phyloP scores from a whole-genome alignment of 2,329 filamentous ascomycete genomes.

The Pseudogymnoascus sp. region DNA sequence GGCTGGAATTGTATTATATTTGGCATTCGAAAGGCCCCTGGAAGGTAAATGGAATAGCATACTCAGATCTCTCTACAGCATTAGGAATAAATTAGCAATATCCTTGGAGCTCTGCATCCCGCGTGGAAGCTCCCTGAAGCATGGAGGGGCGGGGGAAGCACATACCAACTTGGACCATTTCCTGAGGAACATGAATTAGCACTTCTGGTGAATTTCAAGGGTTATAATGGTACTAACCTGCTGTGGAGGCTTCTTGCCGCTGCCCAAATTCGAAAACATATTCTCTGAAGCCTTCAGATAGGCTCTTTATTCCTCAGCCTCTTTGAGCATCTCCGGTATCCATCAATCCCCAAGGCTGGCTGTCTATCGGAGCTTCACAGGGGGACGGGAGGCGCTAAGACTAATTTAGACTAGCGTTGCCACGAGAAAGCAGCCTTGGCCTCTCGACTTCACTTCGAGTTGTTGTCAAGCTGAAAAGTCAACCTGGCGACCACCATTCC shows the following conservation, averaged over 20 bases:
- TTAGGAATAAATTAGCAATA: constrained; percentile 15
- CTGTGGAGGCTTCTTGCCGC: constrained; percentile 61
- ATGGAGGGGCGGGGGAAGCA: constrained; percentile 30
- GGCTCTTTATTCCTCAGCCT: not conserved
- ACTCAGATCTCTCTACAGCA: constrained; percentile 53
- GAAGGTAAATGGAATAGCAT: constrained; percentile 30
- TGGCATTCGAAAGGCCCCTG: constrained; percentile 5
- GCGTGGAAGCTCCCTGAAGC: not conserved
- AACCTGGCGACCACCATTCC: not conserved
- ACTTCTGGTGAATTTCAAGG: constrained; percentile 8
- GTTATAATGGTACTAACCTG: constrained; percentile 47
- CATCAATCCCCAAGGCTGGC: constrained; percentile 6
- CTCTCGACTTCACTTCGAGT: not conserved
- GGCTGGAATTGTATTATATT: constrained; percentile 6
- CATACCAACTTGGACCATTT: constrained; percentile 99
- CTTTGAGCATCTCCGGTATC: constrained; percentile 3
- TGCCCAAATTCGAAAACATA: constrained; percentile 58
- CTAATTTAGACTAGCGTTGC: not conserved
- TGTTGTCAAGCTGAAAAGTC: not conserved
- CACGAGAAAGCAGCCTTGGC: constrained; percentile 4
- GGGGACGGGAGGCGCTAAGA: not conserved
- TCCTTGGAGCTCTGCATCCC: constrained; percentile 7
- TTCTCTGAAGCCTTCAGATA: not conserved
- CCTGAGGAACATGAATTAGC: constrained; percentile 47
- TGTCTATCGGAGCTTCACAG: constrained; percentile 5